Percentiles rank a stretch among this genome's conserved stretches.
These are phyloP conservation scores for Apocynum venetum DNA, from an alignment of 257 asterid species.

Conservation along the genomic window DNA sequence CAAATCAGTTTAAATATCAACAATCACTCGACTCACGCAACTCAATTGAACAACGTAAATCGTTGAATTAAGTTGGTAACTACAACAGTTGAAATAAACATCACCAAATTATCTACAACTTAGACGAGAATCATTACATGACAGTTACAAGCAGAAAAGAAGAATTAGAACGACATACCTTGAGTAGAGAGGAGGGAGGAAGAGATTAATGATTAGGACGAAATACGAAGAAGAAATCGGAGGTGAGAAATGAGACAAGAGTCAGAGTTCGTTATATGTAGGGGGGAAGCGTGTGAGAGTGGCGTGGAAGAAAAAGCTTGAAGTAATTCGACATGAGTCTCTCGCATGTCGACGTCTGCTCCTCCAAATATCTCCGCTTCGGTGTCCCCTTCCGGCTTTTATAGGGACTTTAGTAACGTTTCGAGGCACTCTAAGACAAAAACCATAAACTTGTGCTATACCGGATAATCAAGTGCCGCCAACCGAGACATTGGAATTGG, in stretches of 20 bases:
- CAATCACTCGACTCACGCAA: not conserved
- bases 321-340: constrained; percentile 49
- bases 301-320: constrained; percentile 61
- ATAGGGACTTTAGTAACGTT: too few relatives aligned
- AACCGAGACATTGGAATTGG: too few relatives aligned
- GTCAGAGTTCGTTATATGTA: not conserved
- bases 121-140: not conserved
- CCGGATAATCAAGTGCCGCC: too few relatives aligned
- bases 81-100: not conserved
- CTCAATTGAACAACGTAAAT: not conserved
- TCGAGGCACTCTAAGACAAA: too few relatives aligned
- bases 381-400: not conserved
- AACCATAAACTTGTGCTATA: too few relatives aligned
- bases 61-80: not conserved
- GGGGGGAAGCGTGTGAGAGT: constrained; percentile 46
- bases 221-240: constrained; percentile 2
- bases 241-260: constrained; percentile 3
- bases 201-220: not conserved
- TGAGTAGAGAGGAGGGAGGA: not conserved
- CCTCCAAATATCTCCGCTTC: constrained; percentile 31
- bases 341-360: constrained; percentile 45
- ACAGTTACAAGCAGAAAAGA: not conserved
- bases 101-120: not conserved
- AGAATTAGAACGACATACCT: not conserved
- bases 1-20: not conserved